These are phyloP conservation scores for Colletotrichum cereale DNA, from an alignment of 2,329 filamentous ascomycete species.

Conservation along the genomic window DNA sequence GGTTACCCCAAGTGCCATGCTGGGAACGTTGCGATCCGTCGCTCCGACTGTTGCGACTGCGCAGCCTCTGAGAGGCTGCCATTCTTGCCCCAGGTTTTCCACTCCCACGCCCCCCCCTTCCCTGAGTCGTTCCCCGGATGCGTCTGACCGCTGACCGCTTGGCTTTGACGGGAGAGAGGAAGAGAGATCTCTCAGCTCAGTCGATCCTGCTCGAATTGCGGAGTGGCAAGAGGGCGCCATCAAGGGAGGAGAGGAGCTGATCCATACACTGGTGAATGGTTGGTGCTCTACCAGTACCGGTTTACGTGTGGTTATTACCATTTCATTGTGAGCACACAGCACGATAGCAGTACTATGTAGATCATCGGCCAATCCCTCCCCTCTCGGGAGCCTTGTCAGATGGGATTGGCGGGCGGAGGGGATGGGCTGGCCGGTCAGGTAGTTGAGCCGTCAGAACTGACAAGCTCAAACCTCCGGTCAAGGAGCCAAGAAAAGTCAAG, in stretches of 20 bases:
- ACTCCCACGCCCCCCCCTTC: background rate
- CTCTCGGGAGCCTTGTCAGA: background rate
- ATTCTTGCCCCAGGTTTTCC: constrained; percentile 25
- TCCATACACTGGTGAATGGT: background rate
- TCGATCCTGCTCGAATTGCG: constrained; percentile 35
- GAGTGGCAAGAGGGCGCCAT: constrained; percentile 15
- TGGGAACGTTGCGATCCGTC: background rate
- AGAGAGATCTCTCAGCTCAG: constrained; percentile 8
- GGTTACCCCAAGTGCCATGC: constrained; percentile 10
- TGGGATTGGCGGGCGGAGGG: background rate
- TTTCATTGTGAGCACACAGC: background rate
- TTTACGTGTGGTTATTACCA: background rate
- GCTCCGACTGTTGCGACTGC: constrained; percentile 23
- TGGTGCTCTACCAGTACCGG: background rate
- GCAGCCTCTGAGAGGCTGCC: constrained; percentile 21
- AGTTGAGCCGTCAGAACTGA: constrained; percentile 8
- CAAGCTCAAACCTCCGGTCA: background rate
- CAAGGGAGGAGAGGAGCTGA: background rate
- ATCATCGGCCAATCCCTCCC: background rate
- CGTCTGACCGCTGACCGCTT: constrained; percentile 38
- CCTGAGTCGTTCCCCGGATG: constrained; percentile 16
- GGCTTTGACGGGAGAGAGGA: constrained; percentile 11
- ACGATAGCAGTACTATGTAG: background rate
- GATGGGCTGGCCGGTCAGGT: background rate
- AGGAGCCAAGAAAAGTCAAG: background rate